Evolutionary conservation across 2,329 filamentous ascomycete genomes (phyloP).

Genomic region (Neoascochyta sp.): DNA sequence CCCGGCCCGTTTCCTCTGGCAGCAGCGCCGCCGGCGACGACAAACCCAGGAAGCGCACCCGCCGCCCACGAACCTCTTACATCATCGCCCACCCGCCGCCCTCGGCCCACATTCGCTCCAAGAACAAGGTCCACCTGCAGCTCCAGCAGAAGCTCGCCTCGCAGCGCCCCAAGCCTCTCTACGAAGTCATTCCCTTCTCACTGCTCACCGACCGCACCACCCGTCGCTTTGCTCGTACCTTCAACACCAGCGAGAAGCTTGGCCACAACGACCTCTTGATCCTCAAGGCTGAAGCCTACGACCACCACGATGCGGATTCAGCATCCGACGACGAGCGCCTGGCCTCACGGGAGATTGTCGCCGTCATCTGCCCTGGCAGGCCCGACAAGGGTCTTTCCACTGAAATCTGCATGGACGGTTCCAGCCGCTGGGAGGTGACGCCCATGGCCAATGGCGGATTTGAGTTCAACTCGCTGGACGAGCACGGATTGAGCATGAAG

Average conservation of each 20-base stretch:
- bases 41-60: slow-evolving; percentile 43
- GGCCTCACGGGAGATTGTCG: slow-evolving; percentile 57
- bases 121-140: slow-evolving; percentile 66
- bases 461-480: slow-evolving; percentile 58
- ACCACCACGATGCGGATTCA: slow-evolving; percentile 41
- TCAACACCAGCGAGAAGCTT: slow-evolving; percentile 60
- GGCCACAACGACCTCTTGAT: slow-evolving; percentile 68
- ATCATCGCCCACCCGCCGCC: slow-evolving; percentile 65
- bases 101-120: slow-evolving; percentile 54
- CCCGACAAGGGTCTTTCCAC: slow-evolving; percentile 57
- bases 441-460: slow-evolving; percentile 44
- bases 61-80: slow-evolving; percentile 60
- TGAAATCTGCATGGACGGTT: slow-evolving; percentile 61
- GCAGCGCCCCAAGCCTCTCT: slow-evolving; percentile 61
- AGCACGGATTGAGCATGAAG: slow-evolving; percentile 56
- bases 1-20: slow-evolving; percentile 38
- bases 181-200: slow-evolving; percentile 71
- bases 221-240: slow-evolving; percentile 57
- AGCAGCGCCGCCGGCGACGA: slow-evolving; percentile 39
- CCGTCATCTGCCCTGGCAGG: slow-evolving; percentile 60
- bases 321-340: slow-evolving; percentile 48
- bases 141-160: slow-evolving; percentile 63
- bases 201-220: slow-evolving; percentile 49
- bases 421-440: slow-evolving; percentile 44
- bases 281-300: slow-evolving; percentile 66